Conservation (phyloP, 106 monocot genomes). For the Allium sativum region DNA sequence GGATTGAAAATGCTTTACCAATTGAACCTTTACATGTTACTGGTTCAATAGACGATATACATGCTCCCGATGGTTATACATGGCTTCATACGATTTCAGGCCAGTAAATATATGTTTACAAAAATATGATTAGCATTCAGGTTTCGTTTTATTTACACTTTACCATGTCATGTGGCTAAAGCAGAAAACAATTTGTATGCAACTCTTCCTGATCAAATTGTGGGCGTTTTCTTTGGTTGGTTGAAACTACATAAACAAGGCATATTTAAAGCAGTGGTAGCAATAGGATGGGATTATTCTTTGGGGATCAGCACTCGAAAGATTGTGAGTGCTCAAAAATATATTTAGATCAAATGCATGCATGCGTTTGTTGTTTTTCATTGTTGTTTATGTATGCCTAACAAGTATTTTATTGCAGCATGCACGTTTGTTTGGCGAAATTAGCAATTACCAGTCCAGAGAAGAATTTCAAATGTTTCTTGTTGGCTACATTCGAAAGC, state of each 20-base stretch:
- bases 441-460: background rate
- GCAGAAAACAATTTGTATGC: conserved; percentile 26
- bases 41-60: conserved; percentile 9
- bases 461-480: conserved; percentile 29
- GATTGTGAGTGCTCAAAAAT: conserved; percentile 29
- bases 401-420: conserved; percentile 17
- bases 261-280: conserved; percentile 28
- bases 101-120: background rate
- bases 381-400: too few species aligned
- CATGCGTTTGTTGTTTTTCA: background rate
- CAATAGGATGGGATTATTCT: conserved; percentile 47
- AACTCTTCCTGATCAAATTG: conserved; percentile 44
- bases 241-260: conserved; percentile 26
- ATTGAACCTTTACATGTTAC: conserved; percentile 39
- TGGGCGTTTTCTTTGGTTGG: conserved; percentile 64
- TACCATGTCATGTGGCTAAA: too few species aligned
- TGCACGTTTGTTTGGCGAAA: conserved; percentile 12
- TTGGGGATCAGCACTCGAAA: conserved; percentile 11
- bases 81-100: conserved; percentile 17
- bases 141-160: too few species aligned
- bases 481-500: conserved; percentile 47
- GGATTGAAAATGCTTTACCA: conserved; percentile 41
- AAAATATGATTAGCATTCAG: too few species aligned
- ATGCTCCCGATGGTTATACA: conserved; percentile 7
- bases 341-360: background rate